phyloP scores from a whole-genome alignment of 441 rosid species.

The Jatropha multifida region DNA sequence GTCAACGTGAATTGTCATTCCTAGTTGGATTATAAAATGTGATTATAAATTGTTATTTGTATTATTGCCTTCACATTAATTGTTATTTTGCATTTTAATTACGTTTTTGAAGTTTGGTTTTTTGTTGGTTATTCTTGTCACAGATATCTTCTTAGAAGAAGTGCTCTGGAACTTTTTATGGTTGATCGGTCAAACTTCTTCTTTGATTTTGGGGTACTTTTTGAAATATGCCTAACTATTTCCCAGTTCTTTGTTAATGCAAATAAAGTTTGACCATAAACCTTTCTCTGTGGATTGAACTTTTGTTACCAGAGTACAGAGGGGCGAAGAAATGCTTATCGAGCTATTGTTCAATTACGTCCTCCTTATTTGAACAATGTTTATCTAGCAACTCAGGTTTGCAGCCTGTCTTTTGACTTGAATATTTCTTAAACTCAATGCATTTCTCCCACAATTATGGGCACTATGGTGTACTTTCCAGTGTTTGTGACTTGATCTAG shows the following conservation, averaged over 20 bases:
- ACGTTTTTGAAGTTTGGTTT: constrained; percentile 21
- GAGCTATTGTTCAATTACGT: constrained; percentile 85
- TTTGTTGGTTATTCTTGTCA: constrained; percentile 10
- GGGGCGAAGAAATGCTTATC: constrained; percentile 91
- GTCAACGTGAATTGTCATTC: background rate
- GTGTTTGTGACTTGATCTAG: constrained; percentile 1
- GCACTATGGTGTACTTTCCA: background rate
- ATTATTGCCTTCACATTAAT: background rate
- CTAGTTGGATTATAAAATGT: background rate
- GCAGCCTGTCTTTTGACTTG: constrained; percentile 18
- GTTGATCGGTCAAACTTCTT: constrained; percentile 96
- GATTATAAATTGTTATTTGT: background rate
- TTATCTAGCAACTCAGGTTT: constrained; percentile 98
- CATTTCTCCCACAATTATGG: background rate
- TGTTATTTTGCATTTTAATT: constrained; percentile 7
- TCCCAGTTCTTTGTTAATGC: constrained; percentile 12
- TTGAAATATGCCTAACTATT: constrained; percentile 8
- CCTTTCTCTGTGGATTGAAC: constrained; percentile 24
- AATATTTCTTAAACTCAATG: background rate
- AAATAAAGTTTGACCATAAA: constrained; percentile 5
- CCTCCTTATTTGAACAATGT: constrained; percentile 95
- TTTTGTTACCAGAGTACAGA: constrained; percentile 61
- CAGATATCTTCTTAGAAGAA: constrained; percentile 97
- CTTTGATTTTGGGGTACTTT: constrained; percentile 94
- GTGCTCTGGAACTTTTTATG: constrained; percentile 98